Conservation (phyloP, 2,329 filamentous ascomycete species). For the Botrytis byssoidea region DNA sequence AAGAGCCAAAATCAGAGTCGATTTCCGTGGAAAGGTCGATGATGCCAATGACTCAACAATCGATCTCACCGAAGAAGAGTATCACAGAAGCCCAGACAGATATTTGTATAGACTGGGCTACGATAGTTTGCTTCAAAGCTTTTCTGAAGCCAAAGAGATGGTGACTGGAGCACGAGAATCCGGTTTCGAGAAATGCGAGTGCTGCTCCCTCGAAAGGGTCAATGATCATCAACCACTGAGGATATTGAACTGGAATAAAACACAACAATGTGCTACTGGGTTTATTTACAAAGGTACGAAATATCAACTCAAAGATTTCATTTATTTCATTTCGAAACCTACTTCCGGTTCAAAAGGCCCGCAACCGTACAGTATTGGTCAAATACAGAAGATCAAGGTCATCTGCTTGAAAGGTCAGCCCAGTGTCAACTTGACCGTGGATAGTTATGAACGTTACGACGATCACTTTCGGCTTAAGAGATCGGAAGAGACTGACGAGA, state of each 20-base stretch:
- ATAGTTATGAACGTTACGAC: constrained; percentile 23
- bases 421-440: not conserved
- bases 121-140: not conserved
- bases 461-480: not conserved
- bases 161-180: not conserved
- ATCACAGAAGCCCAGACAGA: not conserved
- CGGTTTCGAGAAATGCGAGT: not conserved
- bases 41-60: not conserved
- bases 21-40: not conserved
- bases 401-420: no score
- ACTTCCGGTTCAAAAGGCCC: not conserved
- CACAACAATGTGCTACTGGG: not conserved
- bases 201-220: not conserved
- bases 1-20: constrained; percentile 25
- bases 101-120: constrained; percentile 26
- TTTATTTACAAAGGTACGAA: not conserved
- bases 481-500: not conserved
- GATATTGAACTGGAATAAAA: not conserved
- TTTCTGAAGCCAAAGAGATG: constrained; percentile 11
- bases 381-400: constrained; percentile 18
- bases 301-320: constrained; percentile 25
- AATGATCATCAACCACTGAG: not conserved
- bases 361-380: constrained; percentile 27
- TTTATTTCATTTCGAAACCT: constrained; percentile 19
- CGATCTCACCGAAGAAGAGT: constrained; percentile 7